phyloP scores from a whole-genome alignment of 495 filamentous ascomycete species.

The Penicillium arizonense region DNA sequence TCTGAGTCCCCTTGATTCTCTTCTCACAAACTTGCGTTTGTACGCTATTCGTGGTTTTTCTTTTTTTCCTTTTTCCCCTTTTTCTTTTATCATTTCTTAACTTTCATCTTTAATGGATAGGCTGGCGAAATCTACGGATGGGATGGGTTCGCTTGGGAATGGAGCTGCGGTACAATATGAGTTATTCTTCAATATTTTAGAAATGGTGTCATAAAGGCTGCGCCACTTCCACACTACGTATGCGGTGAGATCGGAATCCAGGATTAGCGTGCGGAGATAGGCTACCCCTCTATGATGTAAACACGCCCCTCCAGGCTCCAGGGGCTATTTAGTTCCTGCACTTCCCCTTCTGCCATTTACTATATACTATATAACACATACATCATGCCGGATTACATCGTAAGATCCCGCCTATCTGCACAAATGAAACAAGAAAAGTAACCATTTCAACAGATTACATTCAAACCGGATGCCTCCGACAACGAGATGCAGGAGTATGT shows the following conservation, averaged over 20 bases:
- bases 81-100: conserved; percentile 9
- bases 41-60: conserved; percentile 1
- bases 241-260: too few species aligned
- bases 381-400: conserved; percentile 4
- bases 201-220: neutral
- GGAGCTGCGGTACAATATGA: conserved; percentile 32
- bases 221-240: neutral
- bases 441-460: neutral
- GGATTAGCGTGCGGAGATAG: neutral
- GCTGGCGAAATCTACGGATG: conserved; percentile 37
- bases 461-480: neutral
- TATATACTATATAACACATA: too few species aligned
- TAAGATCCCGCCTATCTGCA: neutral
- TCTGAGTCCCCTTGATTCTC: neutral
- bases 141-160: conserved; percentile 28
- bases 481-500: conserved; percentile 1
- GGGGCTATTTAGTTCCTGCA: neutral
- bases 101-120: conserved; percentile 34
- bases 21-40: conserved; percentile 4
- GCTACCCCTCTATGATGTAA: conserved; percentile 12
- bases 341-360: neutral
- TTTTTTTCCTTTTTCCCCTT: conserved; percentile 9
- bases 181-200: conserved; percentile 1
- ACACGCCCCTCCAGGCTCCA: neutral
- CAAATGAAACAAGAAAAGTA: neutral